Evolutionary conservation across 176 grass and related monocot species (phyloP).

Genomic region (Panicum miliaceum): DNA sequence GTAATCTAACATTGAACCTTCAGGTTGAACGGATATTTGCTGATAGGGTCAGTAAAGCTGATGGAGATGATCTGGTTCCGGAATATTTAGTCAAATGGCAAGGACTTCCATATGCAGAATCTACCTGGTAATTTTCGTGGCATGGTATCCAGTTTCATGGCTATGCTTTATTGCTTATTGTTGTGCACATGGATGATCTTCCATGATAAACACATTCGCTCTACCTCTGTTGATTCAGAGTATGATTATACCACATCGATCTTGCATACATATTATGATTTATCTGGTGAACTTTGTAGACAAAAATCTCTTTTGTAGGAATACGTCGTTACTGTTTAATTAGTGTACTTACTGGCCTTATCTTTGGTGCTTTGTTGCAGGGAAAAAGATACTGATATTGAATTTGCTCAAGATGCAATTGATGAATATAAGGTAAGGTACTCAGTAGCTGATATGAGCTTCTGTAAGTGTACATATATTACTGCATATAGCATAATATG

Average conservation of each 20-base stretch:
- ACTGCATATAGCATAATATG: background rate
- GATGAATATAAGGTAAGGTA: conserved; percentile 91
- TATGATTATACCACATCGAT: conserved; percentile 25
- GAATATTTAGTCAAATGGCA: conserved; percentile 99
- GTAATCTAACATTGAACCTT: conserved; percentile 55
- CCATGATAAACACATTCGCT: background rate
- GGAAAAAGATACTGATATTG: conserved; percentile 98
- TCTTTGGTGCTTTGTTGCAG: conserved; percentile 52
- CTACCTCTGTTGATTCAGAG: background rate
- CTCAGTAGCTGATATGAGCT: conserved; percentile 22
- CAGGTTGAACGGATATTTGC: conserved; percentile 99
- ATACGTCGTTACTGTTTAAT: background rate
- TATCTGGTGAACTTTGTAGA: conserved; percentile 11
- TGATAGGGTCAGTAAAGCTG: conserved; percentile 84
- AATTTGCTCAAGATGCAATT: conserved; percentile 99
- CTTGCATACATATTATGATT: conserved; percentile 4
- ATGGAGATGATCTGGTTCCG: conserved; percentile 82
- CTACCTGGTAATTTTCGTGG: conserved; percentile 82
- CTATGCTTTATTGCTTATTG: conserved; percentile 13
- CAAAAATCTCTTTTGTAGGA: conserved; percentile 12
- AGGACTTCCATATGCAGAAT: conserved; percentile 99
- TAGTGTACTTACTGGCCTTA: background rate
- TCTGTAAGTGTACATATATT: conserved; percentile 14
- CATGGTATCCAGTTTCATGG: conserved; percentile 25
- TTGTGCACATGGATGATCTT: conserved; percentile 32